Conservation (phyloP, 805 yeast species). For the Pichia exigua region DNA sequence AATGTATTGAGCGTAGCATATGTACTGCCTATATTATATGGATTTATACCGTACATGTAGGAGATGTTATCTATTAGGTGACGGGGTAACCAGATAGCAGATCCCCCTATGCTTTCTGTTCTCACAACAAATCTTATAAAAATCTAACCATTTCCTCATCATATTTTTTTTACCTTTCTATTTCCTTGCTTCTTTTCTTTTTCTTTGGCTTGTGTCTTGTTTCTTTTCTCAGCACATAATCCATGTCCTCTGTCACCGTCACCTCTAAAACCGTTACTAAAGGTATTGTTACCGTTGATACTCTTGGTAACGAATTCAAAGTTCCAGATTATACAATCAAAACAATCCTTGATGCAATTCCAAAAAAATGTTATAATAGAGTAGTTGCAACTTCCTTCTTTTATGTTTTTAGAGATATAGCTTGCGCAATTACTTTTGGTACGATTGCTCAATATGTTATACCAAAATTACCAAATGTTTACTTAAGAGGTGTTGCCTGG, state of each 20-base stretch:
- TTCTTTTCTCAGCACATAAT: background rate
- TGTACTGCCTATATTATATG: background rate
- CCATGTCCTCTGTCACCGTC: constrained; percentile 29
- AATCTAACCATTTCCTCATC: background rate
- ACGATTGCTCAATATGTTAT: constrained; percentile 47
- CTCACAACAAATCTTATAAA: background rate
- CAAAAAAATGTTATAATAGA: constrained; percentile 67
- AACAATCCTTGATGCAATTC: constrained; percentile 66
- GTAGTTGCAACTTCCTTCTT: constrained; percentile 43
- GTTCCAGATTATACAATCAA: constrained; percentile 74
- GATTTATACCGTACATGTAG: too few species aligned
- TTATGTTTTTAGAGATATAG: constrained; percentile 64
- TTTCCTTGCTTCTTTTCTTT: background rate
- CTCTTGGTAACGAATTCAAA: constrained; percentile 57
- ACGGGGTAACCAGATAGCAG: too few species aligned
- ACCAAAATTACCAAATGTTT: constrained; percentile 37
- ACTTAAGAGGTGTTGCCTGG: constrained; percentile 53
- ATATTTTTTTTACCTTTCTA: background rate
- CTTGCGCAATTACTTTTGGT: constrained; percentile 40
- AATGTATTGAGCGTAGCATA: too few species aligned
- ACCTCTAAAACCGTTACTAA: constrained; percentile 18
- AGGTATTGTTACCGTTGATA: constrained; percentile 43
- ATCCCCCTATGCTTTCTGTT: background rate
- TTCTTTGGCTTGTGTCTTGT: background rate
- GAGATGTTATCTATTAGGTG: too few species aligned